Conservation (phyloP, 768 basidiomycete species). For the Paxillus involutus region DNA sequence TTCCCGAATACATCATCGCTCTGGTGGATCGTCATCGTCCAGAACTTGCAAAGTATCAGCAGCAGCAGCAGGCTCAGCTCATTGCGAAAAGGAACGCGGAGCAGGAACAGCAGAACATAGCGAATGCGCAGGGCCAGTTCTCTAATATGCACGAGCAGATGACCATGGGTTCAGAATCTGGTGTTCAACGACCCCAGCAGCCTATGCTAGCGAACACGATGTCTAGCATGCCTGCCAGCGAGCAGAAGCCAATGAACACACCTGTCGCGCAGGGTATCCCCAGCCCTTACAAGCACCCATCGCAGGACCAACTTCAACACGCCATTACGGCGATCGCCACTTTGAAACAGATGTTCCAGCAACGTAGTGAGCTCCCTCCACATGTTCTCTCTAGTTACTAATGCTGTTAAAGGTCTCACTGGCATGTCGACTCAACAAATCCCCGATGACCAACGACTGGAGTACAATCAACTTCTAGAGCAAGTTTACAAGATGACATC, state of each 20-base stretch:
- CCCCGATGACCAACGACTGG: conserved; percentile 52
- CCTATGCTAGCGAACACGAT: conserved; percentile 9
- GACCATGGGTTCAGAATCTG: conserved; percentile 9
- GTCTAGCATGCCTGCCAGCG: conserved; percentile 10
- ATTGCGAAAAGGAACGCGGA: conserved; percentile 19
- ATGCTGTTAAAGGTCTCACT: conserved; percentile 32
- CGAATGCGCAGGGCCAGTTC: conserved; percentile 16
- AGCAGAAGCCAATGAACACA: conserved; percentile 17
- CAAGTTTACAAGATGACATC: conserved; percentile 41
- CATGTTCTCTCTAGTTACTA: conserved; percentile 11
- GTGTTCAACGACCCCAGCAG: conserved; percentile 17
- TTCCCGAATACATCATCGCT: conserved; percentile 50
- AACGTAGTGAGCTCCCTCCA: conserved; percentile 25
- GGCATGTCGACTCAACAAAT: conserved; percentile 39
- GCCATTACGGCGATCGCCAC: conserved; percentile 28
- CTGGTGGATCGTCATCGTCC: conserved; percentile 57
- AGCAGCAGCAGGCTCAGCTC: conserved; percentile 22
- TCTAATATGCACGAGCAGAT: conserved; percentile 22
- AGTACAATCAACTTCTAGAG: conserved; percentile 53
- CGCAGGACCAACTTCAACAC: conserved; percentile 35
- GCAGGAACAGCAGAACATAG: conserved; percentile 22
- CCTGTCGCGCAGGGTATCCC: conserved; percentile 5
- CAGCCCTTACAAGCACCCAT: conserved; percentile 12
- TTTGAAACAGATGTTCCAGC: conserved; percentile 34
- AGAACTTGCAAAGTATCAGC: conserved; percentile 25